These are phyloP conservation scores for Ascochyta lentis DNA, from an alignment of 2,329 filamentous ascomycete genomes.

Conservation along the genomic window DNA sequence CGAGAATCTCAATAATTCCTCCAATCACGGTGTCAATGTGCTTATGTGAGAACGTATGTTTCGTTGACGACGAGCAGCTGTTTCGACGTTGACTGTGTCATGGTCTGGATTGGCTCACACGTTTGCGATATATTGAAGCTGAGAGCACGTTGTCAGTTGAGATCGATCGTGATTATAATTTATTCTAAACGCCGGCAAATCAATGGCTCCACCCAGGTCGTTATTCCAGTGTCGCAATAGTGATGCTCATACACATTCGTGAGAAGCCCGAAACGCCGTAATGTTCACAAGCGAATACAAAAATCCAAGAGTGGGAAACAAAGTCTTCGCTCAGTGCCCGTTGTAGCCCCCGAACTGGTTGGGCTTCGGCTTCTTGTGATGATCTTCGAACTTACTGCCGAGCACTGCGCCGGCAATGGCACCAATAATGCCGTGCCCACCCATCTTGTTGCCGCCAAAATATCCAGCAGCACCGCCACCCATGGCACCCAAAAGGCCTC, in stretches of 20 bases:
- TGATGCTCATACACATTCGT: constrained; percentile 3
- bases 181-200: constrained; percentile 1
- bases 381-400: constrained; percentile 63
- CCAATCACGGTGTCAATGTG: background rate
- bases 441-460: constrained; percentile 62
- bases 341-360: constrained; percentile 19
- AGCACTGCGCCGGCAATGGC: constrained; percentile 64
- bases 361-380: constrained; percentile 54
- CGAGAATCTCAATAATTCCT: background rate
- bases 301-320: background rate
- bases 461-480: constrained; percentile 64
- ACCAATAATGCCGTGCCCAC: constrained; percentile 63
- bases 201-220: background rate
- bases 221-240: background rate
- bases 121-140: constrained; percentile 3
- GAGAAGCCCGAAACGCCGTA: background rate
- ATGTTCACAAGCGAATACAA: background rate
- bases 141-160: background rate
- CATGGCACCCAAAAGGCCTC: constrained; percentile 63
- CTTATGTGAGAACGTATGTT: background rate
- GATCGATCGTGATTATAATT: constrained; percentile 1
- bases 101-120: background rate
- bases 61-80: background rate
- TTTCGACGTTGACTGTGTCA: background rate
- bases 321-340: constrained; percentile 3